Conservation (phyloP, 768 basidiomycete species). For the Lactifluus piperatus region DNA sequence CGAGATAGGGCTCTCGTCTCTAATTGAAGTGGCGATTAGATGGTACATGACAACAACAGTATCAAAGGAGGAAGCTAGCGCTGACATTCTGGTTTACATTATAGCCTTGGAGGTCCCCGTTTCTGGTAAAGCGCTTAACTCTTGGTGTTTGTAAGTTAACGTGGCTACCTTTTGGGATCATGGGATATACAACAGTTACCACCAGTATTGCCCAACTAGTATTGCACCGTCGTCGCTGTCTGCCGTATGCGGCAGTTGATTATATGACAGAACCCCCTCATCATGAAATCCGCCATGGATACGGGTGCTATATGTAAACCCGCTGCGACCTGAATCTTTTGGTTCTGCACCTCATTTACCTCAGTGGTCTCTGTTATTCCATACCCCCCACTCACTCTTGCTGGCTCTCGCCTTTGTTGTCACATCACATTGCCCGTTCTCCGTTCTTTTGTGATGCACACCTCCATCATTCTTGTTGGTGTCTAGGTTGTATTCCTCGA, state of each 20-base stretch:
- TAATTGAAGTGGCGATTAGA: too few relatives aligned
- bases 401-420: neutral
- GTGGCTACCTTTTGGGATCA: neutral
- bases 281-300: neutral
- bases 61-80: neutral
- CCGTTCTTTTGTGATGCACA: neutral
- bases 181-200: neutral
- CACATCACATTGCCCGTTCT: neutral
- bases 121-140: neutral
- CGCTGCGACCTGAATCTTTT: neutral
- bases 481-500: neutral
- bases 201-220: neutral
- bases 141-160: neutral
- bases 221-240: neutral
- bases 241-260: neutral
- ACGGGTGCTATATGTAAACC: neutral
- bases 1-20: too few relatives aligned
- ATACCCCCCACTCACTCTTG: neutral
- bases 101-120: neutral
- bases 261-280: neutral
- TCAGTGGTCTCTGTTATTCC: neutral
- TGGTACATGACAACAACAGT: neutral
- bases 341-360: neutral
- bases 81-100: neutral
- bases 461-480: slow-evolving; percentile 2